Evolutionary conservation across 1,139 yeast genomes (phyloP), one percentile per base, ranked within the genome.

Genomic region (Kluyveromyces sp.): DNA sequence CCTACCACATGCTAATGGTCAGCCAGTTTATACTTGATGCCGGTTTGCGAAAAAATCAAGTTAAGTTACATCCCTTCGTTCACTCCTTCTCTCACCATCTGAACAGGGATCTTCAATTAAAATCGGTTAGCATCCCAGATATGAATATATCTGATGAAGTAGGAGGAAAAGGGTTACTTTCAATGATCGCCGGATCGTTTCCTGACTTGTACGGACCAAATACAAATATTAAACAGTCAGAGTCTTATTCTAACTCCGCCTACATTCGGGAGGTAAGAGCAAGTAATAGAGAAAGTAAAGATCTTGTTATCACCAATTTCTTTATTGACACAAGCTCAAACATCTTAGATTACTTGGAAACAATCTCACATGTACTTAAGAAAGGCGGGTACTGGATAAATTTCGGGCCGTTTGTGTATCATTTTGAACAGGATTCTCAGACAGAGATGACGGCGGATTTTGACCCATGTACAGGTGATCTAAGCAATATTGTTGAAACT

Each of bases 351-450:
- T 86, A 87, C 48, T 49, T 88, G 36, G 73, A 70, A 44, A 68
- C 86, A 0, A 75, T 88, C 1, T 59, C 68, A 16, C 69, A 78
- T 49, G 68, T 77, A 17, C 58, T 86, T 45, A 68, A 68, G 39
- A 60, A 67, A 0, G 75, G 74, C 4, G 94, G 94, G 0, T 52
- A 66, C 12, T 87, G 96, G 95, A 69, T 86, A 45, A 88, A 88
- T 60, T 77, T 82, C 54, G 96, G 96, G 0, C 96, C 96, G 0
- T 65, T 87, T 22, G 63, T 83, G 42, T 87, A 95, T 94, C 96
- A 88, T 63, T 82, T 76, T 57, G 95, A 85, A 55, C 77, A 76
- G 43, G 77, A 74, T 40, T 64, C 61, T 20, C 49, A 58, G 48
- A 26, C 53, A 15, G 52, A 50, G 25, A 40, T 43, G 4, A 43